Conservation (phyloP, 345 rosid genomes). For the Acer negundo region DNA sequence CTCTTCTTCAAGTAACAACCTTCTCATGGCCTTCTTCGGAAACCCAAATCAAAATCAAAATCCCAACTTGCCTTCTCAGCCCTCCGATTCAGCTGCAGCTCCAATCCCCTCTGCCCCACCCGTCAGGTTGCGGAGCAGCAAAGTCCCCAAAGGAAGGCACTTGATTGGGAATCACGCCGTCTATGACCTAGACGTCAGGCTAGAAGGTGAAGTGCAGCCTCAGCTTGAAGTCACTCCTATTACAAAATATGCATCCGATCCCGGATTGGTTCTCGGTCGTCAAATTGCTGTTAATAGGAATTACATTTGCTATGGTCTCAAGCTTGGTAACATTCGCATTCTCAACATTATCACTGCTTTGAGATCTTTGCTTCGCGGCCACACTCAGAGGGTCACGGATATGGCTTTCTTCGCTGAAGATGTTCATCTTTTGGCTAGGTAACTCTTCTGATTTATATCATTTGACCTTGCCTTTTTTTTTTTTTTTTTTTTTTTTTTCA, state of each 20-base stretch:
- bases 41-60: conserved; percentile 30
- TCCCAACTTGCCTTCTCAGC: conserved; percentile 13
- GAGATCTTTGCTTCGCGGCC: conserved; percentile 75
- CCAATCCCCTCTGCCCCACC: conserved; percentile 26
- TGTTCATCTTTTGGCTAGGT: conserved; percentile 86
- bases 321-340: conserved; percentile 70
- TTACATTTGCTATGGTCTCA: conserved; percentile 79
- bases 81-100: conserved; percentile 16
- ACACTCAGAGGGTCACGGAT: conserved; percentile 68
- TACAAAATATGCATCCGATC: conserved; percentile 70
- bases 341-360: conserved; percentile 73
- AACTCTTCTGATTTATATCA: conserved; percentile 2
- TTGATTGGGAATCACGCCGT: conserved; percentile 46
- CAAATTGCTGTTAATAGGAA: conserved; percentile 78
- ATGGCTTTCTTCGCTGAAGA: conserved; percentile 90
- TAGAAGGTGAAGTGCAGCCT: conserved; percentile 67
- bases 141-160: conserved; percentile 63
- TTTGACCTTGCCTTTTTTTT: not conserved
- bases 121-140: conserved; percentile 51
- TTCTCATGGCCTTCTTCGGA: conserved; percentile 35
- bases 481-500: not conserved
- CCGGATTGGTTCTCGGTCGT: conserved; percentile 65
- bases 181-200: conserved; percentile 60
- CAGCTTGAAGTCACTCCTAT: conserved; percentile 82
- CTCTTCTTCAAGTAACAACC: conserved; percentile 24